Base-by-base conservation (phyloP, 75 land plant genomes). In the Picea sitchensis region DNA sequence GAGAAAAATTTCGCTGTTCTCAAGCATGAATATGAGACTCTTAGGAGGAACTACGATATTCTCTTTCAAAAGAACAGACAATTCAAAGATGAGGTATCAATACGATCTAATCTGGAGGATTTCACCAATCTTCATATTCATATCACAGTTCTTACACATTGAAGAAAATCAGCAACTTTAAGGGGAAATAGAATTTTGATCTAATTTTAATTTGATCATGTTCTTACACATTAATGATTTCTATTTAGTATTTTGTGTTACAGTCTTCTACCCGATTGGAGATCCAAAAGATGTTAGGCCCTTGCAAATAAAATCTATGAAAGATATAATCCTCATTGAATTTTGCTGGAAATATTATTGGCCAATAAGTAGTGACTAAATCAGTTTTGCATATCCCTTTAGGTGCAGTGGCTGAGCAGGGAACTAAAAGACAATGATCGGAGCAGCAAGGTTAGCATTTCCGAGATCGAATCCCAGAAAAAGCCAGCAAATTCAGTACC, bases 51-150 rank as follows among this genome's bases (percentile, higher is more conserved):
- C 56, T 78, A 21, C 41, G 79, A 78, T 23, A 68, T 12, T 6
- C 79, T 78, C 21, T 14, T 63, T 14, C 41, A 36, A 13, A 77
- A 78, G 18, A 78, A 72, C 26, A 44, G 15, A n/a, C 34, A 26
- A 21, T 77, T 78, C 21, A 77, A 78, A 67, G 76, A 47, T 36
- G 73, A 71, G 79, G 79, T 78, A 78, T n/a, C 2, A 47, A 71
- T n/a, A 71, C 17, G 5, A 15, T 36, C 15, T 36, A 15, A 32
- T 68, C 1, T 17, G 14, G 20, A 31, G 6, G 54, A 30, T 23
- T 9, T 5, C 3, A 8, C 2, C 31, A 30, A 23, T 64, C 32
- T 5, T 23, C 65, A 23, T 12, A 64, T 64, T 23, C 65, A 23
- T 12, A 64, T 64, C 12, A 2, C 30, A 6, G 23, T 30, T 8